Percentiles rank a stretch among this genome's conserved stretches.
phyloP scores from a whole-genome alignment of 164 flowering plant genomes.

The Platanus orientalis region DNA sequence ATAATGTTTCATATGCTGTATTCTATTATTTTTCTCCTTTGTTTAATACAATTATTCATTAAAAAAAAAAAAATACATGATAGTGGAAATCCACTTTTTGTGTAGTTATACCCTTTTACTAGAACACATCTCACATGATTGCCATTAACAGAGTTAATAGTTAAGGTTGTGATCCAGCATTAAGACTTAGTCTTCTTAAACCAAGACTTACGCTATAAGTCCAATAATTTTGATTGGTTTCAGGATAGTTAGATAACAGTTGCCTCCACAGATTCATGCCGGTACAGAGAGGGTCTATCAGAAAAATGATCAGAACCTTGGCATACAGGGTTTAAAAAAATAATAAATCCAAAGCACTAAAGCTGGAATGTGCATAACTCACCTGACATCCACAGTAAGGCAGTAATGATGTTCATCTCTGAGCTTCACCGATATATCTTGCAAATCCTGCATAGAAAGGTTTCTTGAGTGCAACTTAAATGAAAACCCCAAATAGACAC shows the following conservation, averaged over 20 bases:
- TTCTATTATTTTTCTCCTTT: too few relatives aligned
- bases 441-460: conserved; percentile 66
- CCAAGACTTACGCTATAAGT: too few relatives aligned
- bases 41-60: too few relatives aligned
- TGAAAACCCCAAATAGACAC: neutral
- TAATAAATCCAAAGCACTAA: neutral
- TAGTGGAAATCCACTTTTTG: too few relatives aligned
- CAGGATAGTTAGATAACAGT: conserved; percentile 71
- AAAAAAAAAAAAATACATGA: too few relatives aligned
- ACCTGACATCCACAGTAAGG: conserved; percentile 95
- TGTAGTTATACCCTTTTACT: too few relatives aligned
- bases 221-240: conserved; percentile 62
- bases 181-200: too few relatives aligned
- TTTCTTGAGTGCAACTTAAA: neutral
- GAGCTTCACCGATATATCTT: conserved; percentile 61
- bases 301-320: neutral
- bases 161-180: too few relatives aligned
- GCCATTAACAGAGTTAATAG: too few relatives aligned
- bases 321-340: neutral
- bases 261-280: conserved; percentile 84
- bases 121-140: too few relatives aligned
- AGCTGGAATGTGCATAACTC: conserved; percentile 5
- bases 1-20: too few relatives aligned
- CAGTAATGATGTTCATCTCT: conserved; percentile 76
- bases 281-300: conserved; percentile 15